Percentiles rank a stretch among this genome's conserved stretches.
Conservation (phyloP, 148 eudicot species). For the Amaranthus hypochondriacus region DNA sequence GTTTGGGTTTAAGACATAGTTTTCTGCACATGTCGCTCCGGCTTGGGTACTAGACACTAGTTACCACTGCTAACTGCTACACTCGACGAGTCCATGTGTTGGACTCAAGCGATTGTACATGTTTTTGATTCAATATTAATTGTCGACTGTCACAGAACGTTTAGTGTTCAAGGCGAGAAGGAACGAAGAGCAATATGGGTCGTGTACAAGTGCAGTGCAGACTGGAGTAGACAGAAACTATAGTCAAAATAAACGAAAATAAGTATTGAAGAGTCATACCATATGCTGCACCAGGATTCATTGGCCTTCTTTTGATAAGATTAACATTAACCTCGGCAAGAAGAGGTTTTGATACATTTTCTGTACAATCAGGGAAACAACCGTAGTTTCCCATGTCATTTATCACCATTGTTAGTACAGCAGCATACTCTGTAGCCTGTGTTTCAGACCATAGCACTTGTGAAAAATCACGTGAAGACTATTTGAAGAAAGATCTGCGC, state of each 20-base stretch:
- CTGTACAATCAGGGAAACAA: constrained; percentile 59
- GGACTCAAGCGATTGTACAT: neutral
- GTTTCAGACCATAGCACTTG: neutral
- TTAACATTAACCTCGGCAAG: constrained; percentile 52
- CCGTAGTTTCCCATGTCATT: constrained; percentile 94
- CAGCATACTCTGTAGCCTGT: constrained; percentile 60
- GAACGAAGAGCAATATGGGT: neutral
- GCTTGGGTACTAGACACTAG: neutral
- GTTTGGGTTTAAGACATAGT: too few species aligned
- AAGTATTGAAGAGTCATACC: constrained; percentile 32
- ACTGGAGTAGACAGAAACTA: neutral
- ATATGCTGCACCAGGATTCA: constrained; percentile 55
- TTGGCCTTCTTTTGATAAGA: constrained; percentile 50
- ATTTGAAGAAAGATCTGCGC: neutral
- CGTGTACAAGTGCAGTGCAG: neutral
- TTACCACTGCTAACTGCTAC: neutral
- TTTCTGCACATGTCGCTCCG: neutral
- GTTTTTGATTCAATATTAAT: neutral
- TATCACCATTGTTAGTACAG: constrained; percentile 45
- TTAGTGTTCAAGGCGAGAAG: neutral
- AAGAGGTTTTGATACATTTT: constrained; percentile 60
- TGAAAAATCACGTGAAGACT: neutral
- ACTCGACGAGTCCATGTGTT: neutral
- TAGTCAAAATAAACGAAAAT: neutral
- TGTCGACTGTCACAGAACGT: neutral